Evolutionary conservation across 164 flowering plant genomes (phyloP), one percentile per base, ranked within the genome.

Genomic region (Annona squamosa): DNA sequence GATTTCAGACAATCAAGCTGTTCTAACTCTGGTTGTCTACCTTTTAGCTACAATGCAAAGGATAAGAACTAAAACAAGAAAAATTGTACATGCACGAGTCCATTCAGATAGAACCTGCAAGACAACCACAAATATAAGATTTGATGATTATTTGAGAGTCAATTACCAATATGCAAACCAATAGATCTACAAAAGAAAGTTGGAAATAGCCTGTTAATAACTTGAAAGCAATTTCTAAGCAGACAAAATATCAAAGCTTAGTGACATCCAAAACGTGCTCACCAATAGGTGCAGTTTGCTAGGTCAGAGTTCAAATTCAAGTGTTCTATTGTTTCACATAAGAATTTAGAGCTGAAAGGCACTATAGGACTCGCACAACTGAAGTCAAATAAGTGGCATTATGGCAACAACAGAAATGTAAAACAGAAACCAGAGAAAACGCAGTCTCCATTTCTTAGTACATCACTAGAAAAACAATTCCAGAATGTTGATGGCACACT

Each of bases 41-140:
- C 98, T 87, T 80, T 77, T 82, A 67, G 71, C 79, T 63, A 73
- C 67, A 69, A 84, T 73, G 73, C 19, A 59, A 68, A 84, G 66
- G 65, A 85, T 64, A 71, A 86, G 78, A 63, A 88, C 57, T 48
- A 84, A 44, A 44, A 78, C 19, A 72, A 86, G 67, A 73, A 75
- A 70, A 63, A 85, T 56, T 65, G 90, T 83, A 80, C 71, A 78
- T 46, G 73, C 3, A 75, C 79, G 68, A 10, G 74, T 76, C 97
- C 95, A 89, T 18, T 89, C 93, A 59, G 91, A 83, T 70, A 93
- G 82, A 79, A 91, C 91, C 98, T 93, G 87, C 52, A 67, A 80
- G n/a, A 70, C 44, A 44, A 43, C 7, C 13, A 68, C 26, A 18
- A 65, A 12, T 68, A 10, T 63, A n/a, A 63, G 5, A 63, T 17